Percentiles rank a stretch among this genome's conserved stretches.
phyloP scores from a whole-genome alignment of 2,329 filamentous ascomycete genomes.

The Zymoseptoria pseudotritici region DNA sequence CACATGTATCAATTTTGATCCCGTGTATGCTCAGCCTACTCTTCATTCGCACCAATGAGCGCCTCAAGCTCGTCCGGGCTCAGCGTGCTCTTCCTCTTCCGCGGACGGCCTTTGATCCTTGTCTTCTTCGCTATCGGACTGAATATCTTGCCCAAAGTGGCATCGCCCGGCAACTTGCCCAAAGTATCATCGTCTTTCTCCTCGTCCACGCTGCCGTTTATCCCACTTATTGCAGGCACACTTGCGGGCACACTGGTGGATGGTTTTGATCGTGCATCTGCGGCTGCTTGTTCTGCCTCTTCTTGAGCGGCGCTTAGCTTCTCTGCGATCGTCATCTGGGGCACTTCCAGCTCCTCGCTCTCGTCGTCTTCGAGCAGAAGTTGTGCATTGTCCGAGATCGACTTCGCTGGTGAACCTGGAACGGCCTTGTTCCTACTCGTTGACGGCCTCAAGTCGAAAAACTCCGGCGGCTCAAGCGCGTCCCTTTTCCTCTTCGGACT shows the following conservation, averaged over 20 bases:
- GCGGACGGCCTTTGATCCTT: constrained; percentile 50
- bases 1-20: not conserved
- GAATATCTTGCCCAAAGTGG: constrained; percentile 29
- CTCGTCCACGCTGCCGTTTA: constrained; percentile 22
- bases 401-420: constrained; percentile 9
- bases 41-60: constrained; percentile 31
- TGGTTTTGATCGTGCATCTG: constrained; percentile 15
- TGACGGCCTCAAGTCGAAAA: constrained; percentile 30
- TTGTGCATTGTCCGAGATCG: not conserved
- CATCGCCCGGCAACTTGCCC: constrained; percentile 43
- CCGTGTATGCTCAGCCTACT: constrained; percentile 1
- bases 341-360: constrained; percentile 22
- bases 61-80: constrained; percentile 68
- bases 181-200: constrained; percentile 23
- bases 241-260: not conserved
- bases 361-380: constrained; percentile 27
- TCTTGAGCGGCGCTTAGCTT: constrained; percentile 39
- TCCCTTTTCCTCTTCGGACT: constrained; percentile 25
- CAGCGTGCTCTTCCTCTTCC: constrained; percentile 64
- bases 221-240: constrained; percentile 8
- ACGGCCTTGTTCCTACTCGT: constrained; percentile 8
- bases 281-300: constrained; percentile 39
- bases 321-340: constrained; percentile 37
- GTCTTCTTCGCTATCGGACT: constrained; percentile 35
- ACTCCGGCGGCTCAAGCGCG: constrained; percentile 28